Conservation (phyloP, 2,329 filamentous ascomycete genomes). For the Colletotrichum godetiae region DNA sequence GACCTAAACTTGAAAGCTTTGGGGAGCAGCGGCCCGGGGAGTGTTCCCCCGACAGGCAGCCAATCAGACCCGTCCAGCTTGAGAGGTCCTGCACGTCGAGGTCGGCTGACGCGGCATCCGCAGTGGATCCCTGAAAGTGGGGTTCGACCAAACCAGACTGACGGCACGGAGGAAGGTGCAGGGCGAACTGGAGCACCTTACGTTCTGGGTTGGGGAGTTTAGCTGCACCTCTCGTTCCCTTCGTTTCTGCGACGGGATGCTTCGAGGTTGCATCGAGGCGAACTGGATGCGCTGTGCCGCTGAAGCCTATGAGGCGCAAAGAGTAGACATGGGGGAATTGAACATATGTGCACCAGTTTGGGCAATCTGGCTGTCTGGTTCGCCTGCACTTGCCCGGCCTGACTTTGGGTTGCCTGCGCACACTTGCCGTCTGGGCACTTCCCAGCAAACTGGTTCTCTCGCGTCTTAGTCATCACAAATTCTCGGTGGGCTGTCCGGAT, state of each 20-base stretch:
- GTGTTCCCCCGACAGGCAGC: not conserved
- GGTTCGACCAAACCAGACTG: not conserved
- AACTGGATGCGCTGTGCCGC: not conserved
- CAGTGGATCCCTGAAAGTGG: conserved; percentile 2
- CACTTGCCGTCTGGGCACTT: not conserved
- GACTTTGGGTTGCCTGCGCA: not conserved
- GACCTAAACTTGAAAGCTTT: conserved; percentile 1
- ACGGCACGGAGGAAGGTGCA: conserved; percentile 7
- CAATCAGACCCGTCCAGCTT: conserved; percentile 2
- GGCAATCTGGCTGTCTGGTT: not conserved
- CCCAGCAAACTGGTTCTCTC: not conserved
- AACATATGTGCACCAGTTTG: not conserved
- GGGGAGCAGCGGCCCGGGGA: not conserved
- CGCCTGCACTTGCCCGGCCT: not conserved
- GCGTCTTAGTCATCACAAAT: not conserved
- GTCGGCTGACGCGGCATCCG: conserved; percentile 26
- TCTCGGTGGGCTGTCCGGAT: not conserved
- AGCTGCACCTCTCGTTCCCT: not conserved
- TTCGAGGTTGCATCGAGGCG: conserved; percentile 33
- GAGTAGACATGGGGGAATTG: no score
- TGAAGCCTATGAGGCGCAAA: not conserved
- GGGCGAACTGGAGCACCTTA: conserved; percentile 4
- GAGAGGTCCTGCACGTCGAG: not conserved
- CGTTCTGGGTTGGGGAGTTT: not conserved
- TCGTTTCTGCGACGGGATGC: conserved; percentile 5